phyloP scores from a whole-genome alignment of 345 rosid genomes.

The Eucalyptus microcorys region DNA sequence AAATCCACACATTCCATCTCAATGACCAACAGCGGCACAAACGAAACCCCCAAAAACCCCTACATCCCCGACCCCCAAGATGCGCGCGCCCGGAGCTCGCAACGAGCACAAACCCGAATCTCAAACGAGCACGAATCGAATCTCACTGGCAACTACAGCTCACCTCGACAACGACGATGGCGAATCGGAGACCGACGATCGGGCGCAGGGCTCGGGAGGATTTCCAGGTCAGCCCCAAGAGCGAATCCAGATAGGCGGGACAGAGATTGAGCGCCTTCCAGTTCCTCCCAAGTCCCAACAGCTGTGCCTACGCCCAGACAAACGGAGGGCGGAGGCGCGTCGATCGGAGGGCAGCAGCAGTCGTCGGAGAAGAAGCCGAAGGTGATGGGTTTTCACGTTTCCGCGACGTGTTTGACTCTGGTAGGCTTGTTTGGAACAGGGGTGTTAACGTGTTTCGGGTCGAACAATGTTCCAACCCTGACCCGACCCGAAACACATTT shows the following conservation, averaged over 20 bases:
- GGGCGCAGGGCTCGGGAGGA: not conserved
- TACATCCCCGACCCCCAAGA: not conserved
- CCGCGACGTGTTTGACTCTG: too few species aligned
- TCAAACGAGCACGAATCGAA: too few species aligned
- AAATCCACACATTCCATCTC: not conserved
- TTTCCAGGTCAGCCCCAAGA: not conserved
- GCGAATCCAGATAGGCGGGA: not conserved
- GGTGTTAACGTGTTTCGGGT: too few species aligned
- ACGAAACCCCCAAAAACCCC: not conserved
- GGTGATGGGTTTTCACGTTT: too few species aligned
- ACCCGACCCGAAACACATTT: too few species aligned
- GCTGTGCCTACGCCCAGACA: not conserved
- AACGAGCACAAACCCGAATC: not conserved
- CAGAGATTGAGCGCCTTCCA: not conserved
- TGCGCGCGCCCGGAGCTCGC: not conserved
- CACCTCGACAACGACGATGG: slow-evolving; percentile 38
- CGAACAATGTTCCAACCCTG: too few species aligned
- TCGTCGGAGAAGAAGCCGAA: too few species aligned
- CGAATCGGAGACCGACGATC: slow-evolving; percentile 41
- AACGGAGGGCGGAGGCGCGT: too few species aligned
- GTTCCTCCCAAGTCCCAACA: too few species aligned
- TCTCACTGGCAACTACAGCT: slow-evolving; percentile 1
- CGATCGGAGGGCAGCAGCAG: too few species aligned
- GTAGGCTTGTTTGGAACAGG: too few species aligned
- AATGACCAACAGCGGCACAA: too few species aligned